Base-by-base conservation (phyloP, 352 stramenopile species). In the Blastocystis sp. region DNA sequence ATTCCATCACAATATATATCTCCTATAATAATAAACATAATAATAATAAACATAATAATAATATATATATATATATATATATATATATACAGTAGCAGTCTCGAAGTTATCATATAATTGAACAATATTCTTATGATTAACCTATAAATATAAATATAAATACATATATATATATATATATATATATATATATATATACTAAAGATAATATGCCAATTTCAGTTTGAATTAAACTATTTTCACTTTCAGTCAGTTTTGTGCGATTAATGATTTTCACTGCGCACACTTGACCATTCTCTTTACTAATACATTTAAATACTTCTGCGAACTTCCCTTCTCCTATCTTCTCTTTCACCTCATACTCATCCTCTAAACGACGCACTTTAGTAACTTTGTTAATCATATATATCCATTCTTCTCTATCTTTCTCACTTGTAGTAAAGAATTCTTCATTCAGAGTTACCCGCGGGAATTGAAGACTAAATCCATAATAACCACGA, bases 1-100 rank as follows among this genome's bases (percentile, higher is more conserved):
- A 75, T 69, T 98, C 91, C 68, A 93, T 94, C 24, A 97, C 86
- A 39, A 98, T 84, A 73, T 94, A 96, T 62, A 96, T 89, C 65
- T 83, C 73, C 67, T 84, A 25, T n/a, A 18, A 6, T 13, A n/a
- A n/a, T n/a, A n/a, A n/a, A n/a, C n/a, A n/a, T n/a, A n/a, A n/a
- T n/a, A n/a, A n/a, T n/a, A n/a, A n/a, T n/a, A n/a, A n/a, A n/a
- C n/a, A n/a, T n/a, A n/a, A n/a, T n/a, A n/a, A n/a, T n/a, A n/a
- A n/a, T n/a, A n/a, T n/a, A n/a, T n/a, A n/a, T 62, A 16, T 40
- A 10, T 19, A 7, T 1, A 2, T 27, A 7, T 1, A 10, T 2
- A 30, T 13, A 19, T 13, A 4, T 7, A 24, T 27, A 62, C 52
- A 32, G 65, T 77, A 24, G 79, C 76, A 54, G 81, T 77, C 55